Evolutionary conservation across 2,329 filamentous ascomycete species (phyloP).

Genomic region (Tolypocladium cylindrosporum): DNA sequence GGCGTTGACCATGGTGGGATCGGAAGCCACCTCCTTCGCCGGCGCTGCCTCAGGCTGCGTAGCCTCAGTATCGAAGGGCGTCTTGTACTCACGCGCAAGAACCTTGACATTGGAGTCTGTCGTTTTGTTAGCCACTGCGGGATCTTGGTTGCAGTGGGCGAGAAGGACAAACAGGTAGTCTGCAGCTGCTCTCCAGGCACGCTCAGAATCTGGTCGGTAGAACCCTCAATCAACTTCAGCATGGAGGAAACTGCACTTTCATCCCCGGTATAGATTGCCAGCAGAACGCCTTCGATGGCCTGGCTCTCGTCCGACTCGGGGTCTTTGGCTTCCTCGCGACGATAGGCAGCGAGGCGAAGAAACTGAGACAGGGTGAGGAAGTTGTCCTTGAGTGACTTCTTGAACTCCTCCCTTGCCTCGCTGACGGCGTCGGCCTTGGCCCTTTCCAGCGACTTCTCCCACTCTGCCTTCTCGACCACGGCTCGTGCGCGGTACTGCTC

Average conservation of each 20-base stretch:
- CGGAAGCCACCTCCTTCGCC: slow-evolving; percentile 32
- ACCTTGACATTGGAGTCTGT: slow-evolving; percentile 28
- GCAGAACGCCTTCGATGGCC: slow-evolving; percentile 70
- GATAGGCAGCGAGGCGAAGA: slow-evolving; percentile 66
- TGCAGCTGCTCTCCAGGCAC: slow-evolving; percentile 55
- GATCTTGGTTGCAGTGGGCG: neutral
- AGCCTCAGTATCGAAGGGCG: slow-evolving; percentile 23
- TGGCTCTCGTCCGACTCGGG: slow-evolving; percentile 60
- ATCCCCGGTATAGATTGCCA: slow-evolving; percentile 72
- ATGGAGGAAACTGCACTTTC: slow-evolving; percentile 64
- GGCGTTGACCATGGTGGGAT: slow-evolving; percentile 59
- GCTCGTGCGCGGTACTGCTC: slow-evolving; percentile 57
- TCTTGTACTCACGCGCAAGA: slow-evolving; percentile 43
- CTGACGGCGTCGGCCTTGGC: slow-evolving; percentile 43
- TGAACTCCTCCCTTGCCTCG: slow-evolving; percentile 37
- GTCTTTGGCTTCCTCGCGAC: slow-evolving; percentile 59
- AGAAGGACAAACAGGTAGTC: slow-evolving; percentile 58
- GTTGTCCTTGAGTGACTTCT: slow-evolving; percentile 51
- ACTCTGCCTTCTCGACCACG: slow-evolving; percentile 46
- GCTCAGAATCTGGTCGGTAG: slow-evolving; percentile 54
- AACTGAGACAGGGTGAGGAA: slow-evolving; percentile 69
- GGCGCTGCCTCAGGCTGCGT: slow-evolving; percentile 21
- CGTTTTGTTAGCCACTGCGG: slow-evolving; percentile 8
- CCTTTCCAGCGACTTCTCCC: slow-evolving; percentile 48
- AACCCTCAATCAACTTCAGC: slow-evolving; percentile 66